Evolutionary conservation across 2,329 filamentous ascomycete species (phyloP), one percentile per base, ranked within the genome.

Genomic region (Shiraia sp.): DNA sequence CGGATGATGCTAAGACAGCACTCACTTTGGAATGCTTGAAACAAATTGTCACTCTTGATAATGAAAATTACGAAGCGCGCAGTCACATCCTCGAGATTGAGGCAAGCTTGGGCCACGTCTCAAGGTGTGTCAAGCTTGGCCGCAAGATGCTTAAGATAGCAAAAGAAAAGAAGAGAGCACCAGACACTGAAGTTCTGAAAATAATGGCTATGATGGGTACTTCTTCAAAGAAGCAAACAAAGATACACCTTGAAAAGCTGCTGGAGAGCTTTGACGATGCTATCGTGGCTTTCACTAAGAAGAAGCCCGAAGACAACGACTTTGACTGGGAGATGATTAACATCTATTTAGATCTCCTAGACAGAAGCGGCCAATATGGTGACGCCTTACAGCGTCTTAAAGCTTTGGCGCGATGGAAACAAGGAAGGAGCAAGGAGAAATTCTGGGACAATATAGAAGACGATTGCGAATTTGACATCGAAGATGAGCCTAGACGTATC

Each of bases 401-500:
- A 63, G 76, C 76, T 2, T 70, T 96, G 12, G 81, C 87, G 15
- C 79, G 95, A 42, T 96, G 90, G 90, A 76, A 96, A 40, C 75
- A 96, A 27, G 88, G 88, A 7, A 83, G 93, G 34, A 74, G 78
- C 25, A 74, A 79, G 4, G 91, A 99, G 65, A 68, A 61, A 1
- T 89, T 83, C 59, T 99, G 93, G 93, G 86, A 95, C 43, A 65
- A 77, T 51, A 74, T 79, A 22, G 75, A 81, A 4, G 89, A 96
- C 63, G 90, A 96, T 65, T 80, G 90, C 42, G 93, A 99, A 70
- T 99, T 90, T 82, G 93, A 99, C 65, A 70, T 80, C 4, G 79
- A 85, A 31, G 82, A 90, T 59, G 75, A 79, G 14, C 85, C 80
- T 10, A 75, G 93, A 47, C 83, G 91, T 42, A 66, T 74, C 2